These are phyloP conservation scores for Suillus luteus DNA, from an alignment of 768 basidiomycete species.

Conservation along the genomic window DNA sequence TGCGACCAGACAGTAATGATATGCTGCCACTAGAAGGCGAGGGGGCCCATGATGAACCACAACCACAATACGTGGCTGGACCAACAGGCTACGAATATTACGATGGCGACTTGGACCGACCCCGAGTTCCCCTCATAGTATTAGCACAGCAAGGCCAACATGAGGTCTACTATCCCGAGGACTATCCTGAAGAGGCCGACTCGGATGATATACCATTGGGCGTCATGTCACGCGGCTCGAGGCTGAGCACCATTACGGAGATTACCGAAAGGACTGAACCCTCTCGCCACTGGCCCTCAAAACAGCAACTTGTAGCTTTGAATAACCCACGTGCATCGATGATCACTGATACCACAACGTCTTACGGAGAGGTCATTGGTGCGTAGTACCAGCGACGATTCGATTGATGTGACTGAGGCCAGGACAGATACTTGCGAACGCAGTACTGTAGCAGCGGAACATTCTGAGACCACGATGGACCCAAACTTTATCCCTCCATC, in stretches of 20 bases:
- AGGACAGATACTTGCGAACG: conserved; percentile 22
- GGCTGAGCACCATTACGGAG: conserved; percentile 69
- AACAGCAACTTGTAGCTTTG: conserved; percentile 40
- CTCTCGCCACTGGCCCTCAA: conserved; percentile 49
- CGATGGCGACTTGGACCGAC: conserved; percentile 37
- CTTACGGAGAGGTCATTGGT: conserved; percentile 69
- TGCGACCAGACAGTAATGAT: conserved; percentile 20
- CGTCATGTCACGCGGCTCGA: conserved; percentile 34
- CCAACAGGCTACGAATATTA: conserved; percentile 21
- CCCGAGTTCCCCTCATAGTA: conserved; percentile 61
- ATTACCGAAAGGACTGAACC: conserved; percentile 64
- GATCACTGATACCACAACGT: conserved; percentile 44
- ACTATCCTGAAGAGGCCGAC: conserved; percentile 27
- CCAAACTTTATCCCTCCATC: conserved; percentile 66
- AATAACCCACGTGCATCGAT: conserved; percentile 42
- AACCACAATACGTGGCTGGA: conserved; percentile 20
- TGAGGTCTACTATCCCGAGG: conserved; percentile 31
- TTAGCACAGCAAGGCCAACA: conserved; percentile 56
- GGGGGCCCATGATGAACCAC: conserved; percentile 10
- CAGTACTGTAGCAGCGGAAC: conserved; percentile 7
- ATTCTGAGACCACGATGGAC: conserved; percentile 35
- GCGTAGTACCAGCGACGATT: conserved; percentile 22
- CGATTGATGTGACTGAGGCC: conserved; percentile 12
- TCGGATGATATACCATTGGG: conserved; percentile 35
- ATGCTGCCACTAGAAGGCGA: conserved; percentile 20